Base-by-base conservation (phyloP, 2,329 filamentous ascomycete genomes). In the Tympanopsis confertula region DNA sequence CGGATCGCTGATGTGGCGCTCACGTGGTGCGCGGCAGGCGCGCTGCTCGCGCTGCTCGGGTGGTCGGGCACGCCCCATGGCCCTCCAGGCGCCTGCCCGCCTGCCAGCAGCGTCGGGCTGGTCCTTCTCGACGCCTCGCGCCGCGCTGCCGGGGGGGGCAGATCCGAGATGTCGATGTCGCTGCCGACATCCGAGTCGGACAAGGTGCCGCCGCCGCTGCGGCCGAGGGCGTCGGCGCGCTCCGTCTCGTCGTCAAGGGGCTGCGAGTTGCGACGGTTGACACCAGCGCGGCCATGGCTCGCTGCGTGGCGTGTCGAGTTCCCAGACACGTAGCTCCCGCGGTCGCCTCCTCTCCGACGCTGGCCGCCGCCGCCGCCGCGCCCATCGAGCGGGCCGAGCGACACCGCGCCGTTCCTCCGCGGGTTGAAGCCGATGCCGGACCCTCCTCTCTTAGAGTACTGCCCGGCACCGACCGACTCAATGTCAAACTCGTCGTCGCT, bases 1-100 rank as follows among this genome's bases (percentile, higher is more conserved):
- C 79, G 78, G 41, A 95, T 77, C 0, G 87, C 83, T 20, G 78
- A 82, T 15, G 78, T 73, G 10, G 85, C 85, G 19, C 76, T 84
- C n/a, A 86, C 63, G 30, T 26, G 22, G 22, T 26, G 22, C 7
- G 7, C 22, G 70, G 62, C 35, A 63, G 47, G 37, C 56, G 37
- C 4, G 47, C 24, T 3, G 55, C 48, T 5, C 50, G 43, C 48
- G 14, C 46, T 43, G 14, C 47, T 49, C 20, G 46, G 37, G 38
- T 50, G 47, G 35, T 44, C 42, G 38, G 45, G 42, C 41, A 59
- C 55, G 41, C 48, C 42, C 26, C 48, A 37, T 2, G 54, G 42
- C 38, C 33, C 40, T 36, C 37, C 30, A 29, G 38, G 37, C 40
- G 38, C 30, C 41, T 39, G 20, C 19, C 40, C 33, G 1, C 22